Conservation (phyloP, 768 basidiomycete species). For the Daedaleopsis sinensis region DNA sequence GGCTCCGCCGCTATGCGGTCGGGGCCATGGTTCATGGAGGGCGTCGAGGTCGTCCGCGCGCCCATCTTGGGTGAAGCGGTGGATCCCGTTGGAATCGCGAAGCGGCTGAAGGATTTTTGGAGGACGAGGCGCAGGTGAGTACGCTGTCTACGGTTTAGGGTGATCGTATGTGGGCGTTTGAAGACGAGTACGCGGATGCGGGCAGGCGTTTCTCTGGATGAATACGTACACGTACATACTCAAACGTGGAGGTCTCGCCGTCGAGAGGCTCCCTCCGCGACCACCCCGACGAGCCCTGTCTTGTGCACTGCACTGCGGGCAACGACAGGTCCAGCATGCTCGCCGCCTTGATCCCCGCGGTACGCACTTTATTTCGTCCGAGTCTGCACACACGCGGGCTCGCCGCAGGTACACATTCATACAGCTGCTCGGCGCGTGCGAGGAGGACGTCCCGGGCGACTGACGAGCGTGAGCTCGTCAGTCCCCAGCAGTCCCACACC, state of each 20-base stretch:
- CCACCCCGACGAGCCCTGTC: slow-evolving; percentile 40
- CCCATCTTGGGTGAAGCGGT: slow-evolving; percentile 30
- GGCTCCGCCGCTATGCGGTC: slow-evolving; percentile 31
- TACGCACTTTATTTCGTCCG: slow-evolving; percentile 16
- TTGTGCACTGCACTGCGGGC: slow-evolving; percentile 49
- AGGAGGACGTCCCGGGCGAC: slow-evolving; percentile 43
- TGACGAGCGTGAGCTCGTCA: slow-evolving; percentile 43
- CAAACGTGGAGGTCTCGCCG: slow-evolving; percentile 34
- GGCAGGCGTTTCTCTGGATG: slow-evolving; percentile 38
- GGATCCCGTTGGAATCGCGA: slow-evolving; percentile 29
- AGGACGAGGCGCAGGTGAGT: slow-evolving; percentile 31
- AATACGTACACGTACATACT: slow-evolving; percentile 39
- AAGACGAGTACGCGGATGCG: neutral
- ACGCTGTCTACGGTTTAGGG: slow-evolving; percentile 1
- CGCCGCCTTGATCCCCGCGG: slow-evolving; percentile 39
- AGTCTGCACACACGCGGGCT: too few relatives aligned
- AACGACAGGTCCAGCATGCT: slow-evolving; percentile 48
- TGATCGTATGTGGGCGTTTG: neutral
- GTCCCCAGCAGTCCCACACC: slow-evolving; percentile 36
- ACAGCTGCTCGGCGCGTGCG: slow-evolving; percentile 43
- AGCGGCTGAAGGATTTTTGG: slow-evolving; percentile 35
- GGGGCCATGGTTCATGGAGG: too few relatives aligned
- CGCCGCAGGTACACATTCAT: neutral
- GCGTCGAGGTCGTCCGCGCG: too few relatives aligned
- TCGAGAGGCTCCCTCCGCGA: slow-evolving; percentile 40